Evolutionary conservation across 805 yeast species (phyloP), one percentile per base, ranked within the genome.

Genomic region (Pichia rugopelliculosa): DNA sequence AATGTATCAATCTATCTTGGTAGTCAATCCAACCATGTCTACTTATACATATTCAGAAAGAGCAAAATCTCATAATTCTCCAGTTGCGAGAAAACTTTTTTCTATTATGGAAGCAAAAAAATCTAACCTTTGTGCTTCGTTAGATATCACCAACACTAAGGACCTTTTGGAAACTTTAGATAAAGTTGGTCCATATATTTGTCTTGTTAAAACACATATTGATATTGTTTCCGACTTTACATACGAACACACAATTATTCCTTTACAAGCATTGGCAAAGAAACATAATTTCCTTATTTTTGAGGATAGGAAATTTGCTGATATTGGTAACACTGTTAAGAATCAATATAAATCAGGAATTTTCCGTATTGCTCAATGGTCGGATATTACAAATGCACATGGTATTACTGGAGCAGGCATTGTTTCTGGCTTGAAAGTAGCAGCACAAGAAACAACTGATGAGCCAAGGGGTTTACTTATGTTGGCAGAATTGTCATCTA

Each of bases 231-330:
- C 84, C 49, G 99, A 93, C 65, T 93, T 91, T 64, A 69, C 86
- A 1, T 82, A 81, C 62, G 96, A 87, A 46, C 76, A 74, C 1
- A 90, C 97, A 0, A 76, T 91, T 25, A 66, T 67, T 7, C 97
- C 98, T 1, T 70, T 93, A 53, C 67, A 83, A 50, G 79, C 62
- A 46, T 71, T 93, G 27, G 79, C 96, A 20, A 70, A 78, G 57
- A 88, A 89, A 61, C 91, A 90, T 70, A 79, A 84, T 54, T 93
- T 93, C 60, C 69, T 93, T 74, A 84, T 93, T 55, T 93, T 93
- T 62, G 99, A 93, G 69, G 99, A 93, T 69, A 77, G 99, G 54
- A 93, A 93, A 69, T 93, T 93, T 67, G 99, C 99, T 22, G 99
- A 93, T 66, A 93, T 93, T 58, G 99, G 99, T 17, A 88, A 90